phyloP scores from a whole-genome alignment of 2,329 filamentous ascomycete genomes.

The Ascocoryne sarcoides region DNA sequence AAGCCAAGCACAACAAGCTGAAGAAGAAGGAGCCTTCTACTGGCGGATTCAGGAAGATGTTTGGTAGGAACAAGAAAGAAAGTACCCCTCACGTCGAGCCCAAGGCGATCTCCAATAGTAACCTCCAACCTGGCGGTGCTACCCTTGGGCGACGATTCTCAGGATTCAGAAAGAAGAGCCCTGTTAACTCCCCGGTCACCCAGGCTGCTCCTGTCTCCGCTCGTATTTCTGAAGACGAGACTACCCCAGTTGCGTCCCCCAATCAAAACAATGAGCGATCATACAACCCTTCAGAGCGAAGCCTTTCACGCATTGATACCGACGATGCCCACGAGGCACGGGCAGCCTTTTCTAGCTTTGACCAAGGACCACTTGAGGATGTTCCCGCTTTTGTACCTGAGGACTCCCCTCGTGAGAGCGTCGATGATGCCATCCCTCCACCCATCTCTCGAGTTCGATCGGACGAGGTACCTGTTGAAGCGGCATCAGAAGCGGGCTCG shows the following conservation, averaged over 20 bases:
- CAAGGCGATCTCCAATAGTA: conserved; percentile 47
- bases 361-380: conserved; percentile 80
- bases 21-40: conserved; percentile 37
- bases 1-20: conserved; percentile 41
- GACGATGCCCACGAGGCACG: conserved; percentile 50
- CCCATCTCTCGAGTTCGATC: conserved; percentile 11
- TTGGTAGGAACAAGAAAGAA: conserved; percentile 53
- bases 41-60: conserved; percentile 55
- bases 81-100: too few relatives aligned
- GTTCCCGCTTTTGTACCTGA: conserved; percentile 73
- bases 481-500: conserved; percentile 25
- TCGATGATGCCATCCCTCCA: conserved; percentile 33
- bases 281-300: conserved; percentile 38
- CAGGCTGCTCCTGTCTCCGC: conserved; percentile 19
- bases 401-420: conserved; percentile 24
- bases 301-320: conserved; percentile 51
- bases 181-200: conserved; percentile 11
- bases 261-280: conserved; percentile 29
- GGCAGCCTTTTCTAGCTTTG: conserved; percentile 59
- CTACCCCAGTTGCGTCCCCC: conserved; percentile 24
- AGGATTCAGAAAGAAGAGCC: conserved; percentile 32
- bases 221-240: conserved; percentile 22
- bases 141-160: conserved; percentile 33
- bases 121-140: conserved; percentile 35
- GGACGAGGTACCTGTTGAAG: conserved; percentile 26